Conservation (phyloP, 805 yeast genomes). For the Ogataea paraovalis region DNA sequence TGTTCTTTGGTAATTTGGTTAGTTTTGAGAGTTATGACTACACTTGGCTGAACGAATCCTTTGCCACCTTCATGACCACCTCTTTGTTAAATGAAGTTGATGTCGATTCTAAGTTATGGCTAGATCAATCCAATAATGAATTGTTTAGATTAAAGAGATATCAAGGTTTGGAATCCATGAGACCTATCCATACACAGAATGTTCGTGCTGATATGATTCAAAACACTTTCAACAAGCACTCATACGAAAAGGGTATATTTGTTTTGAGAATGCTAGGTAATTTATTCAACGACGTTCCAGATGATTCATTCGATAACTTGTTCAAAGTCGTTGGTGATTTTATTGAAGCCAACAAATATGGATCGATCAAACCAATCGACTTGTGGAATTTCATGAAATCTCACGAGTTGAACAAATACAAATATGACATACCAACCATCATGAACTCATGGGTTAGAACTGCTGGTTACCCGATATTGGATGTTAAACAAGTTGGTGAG, state of each 20-base stretch:
- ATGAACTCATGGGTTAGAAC: slow-evolving; percentile 57
- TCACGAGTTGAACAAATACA: slow-evolving; percentile 22
- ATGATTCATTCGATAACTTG: slow-evolving; percentile 29
- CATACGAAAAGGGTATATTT: slow-evolving; percentile 60
- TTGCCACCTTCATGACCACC: slow-evolving; percentile 69
- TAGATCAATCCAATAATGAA: slow-evolving; percentile 26
- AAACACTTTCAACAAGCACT: slow-evolving; percentile 44
- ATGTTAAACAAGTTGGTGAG: slow-evolving; percentile 30
- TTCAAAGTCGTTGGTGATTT: slow-evolving; percentile 37
- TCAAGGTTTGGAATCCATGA: slow-evolving; percentile 32
- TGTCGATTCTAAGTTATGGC: slow-evolving; percentile 32
- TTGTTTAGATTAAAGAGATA: slow-evolving; percentile 29
- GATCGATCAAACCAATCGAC: slow-evolving; percentile 45
- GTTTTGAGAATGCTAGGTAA: slow-evolving; percentile 50
- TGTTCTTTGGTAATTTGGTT: slow-evolving; percentile 71
- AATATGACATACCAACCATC: slow-evolving; percentile 46
- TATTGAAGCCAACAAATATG: slow-evolving; percentile 31
- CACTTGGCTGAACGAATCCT: slow-evolving; percentile 73
- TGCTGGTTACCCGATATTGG: slow-evolving; percentile 56
- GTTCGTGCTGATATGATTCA: slow-evolving; percentile 36
- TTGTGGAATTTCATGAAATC: slow-evolving; percentile 44
- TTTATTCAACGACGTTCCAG: slow-evolving; percentile 31
- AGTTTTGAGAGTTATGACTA: slow-evolving; percentile 65
- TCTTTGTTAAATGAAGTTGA: slow-evolving; percentile 29
- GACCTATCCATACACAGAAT: slow-evolving; percentile 36